These are phyloP conservation scores for Clonostachys rhizophaga DNA, from an alignment of 2,329 filamentous ascomycete species.

Conservation along the genomic window DNA sequence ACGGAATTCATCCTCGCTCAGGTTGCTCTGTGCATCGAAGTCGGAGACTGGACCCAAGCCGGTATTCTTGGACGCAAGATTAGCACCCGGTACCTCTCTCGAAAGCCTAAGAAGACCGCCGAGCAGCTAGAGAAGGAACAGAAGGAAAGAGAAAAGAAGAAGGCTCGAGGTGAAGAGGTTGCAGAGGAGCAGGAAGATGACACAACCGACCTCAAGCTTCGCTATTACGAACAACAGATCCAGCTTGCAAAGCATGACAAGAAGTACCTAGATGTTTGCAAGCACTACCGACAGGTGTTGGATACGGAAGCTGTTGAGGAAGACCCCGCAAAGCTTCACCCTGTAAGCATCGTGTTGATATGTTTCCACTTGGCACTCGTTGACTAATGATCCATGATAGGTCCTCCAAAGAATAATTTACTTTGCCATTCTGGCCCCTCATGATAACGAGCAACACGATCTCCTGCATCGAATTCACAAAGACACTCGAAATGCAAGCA, in stretches of 20 bases:
- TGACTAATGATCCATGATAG: slow-evolving; percentile 31
- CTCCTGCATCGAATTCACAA: slow-evolving; percentile 88
- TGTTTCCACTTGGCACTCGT: slow-evolving; percentile 7
- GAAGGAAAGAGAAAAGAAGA: slow-evolving; percentile 84
- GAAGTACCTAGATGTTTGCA: slow-evolving; percentile 97
- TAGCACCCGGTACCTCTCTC: slow-evolving; percentile 84
- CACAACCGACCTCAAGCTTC: slow-evolving; percentile 92
- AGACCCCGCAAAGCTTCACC: slow-evolving; percentile 78
- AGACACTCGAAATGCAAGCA: slow-evolving; percentile 74
- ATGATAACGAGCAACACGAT: slow-evolving; percentile 98
- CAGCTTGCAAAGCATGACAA: slow-evolving; percentile 91
- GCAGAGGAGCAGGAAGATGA: slow-evolving; percentile 78
- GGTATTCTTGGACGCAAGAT: slow-evolving; percentile 94
- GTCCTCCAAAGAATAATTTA: slow-evolving; percentile 93
- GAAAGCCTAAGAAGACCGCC: slow-evolving; percentile 84
- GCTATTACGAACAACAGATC: slow-evolving; percentile 97
- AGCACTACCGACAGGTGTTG: slow-evolving; percentile 93
- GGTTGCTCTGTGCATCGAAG: slow-evolving; percentile 91
- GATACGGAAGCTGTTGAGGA: slow-evolving; percentile 95
- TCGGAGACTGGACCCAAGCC: slow-evolving; percentile 92
- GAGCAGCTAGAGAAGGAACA: slow-evolving; percentile 89
- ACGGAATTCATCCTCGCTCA: slow-evolving; percentile 98
- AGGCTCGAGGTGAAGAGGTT: slow-evolving; percentile 73
- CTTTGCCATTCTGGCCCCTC: slow-evolving; percentile 92
- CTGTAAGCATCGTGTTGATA: slow-evolving; percentile 52